Percentiles rank a stretch among this genome's conserved stretches.
phyloP scores from a whole-genome alignment of 495 filamentous ascomycete species.

The Amniculicola lignicola region DNA sequence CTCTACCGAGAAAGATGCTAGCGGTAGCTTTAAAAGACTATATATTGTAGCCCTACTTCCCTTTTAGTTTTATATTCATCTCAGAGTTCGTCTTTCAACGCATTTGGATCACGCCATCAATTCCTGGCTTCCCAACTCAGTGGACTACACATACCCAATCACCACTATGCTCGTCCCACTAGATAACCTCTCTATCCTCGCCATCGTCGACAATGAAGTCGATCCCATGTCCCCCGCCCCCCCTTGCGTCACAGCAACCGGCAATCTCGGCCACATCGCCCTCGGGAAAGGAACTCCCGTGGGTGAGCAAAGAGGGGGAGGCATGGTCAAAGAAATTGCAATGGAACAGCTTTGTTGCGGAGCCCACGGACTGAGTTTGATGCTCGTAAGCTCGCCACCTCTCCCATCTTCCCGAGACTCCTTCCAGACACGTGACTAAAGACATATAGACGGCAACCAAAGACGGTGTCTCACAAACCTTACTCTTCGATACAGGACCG shows the following conservation, averaged over 20 bases:
- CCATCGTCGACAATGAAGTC: slow-evolving; percentile 58
- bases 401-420: background rate
- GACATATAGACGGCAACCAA: slow-evolving; percentile 51
- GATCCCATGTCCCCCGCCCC: slow-evolving; percentile 54
- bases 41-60: too few relatives aligned
- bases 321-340: background rate
- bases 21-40: too few relatives aligned
- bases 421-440: background rate
- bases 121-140: too few relatives aligned
- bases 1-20: too few relatives aligned
- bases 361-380: slow-evolving; percentile 57
- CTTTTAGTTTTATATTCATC: too few relatives aligned
- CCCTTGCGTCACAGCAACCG: slow-evolving; percentile 13
- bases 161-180: slow-evolving; percentile 30
- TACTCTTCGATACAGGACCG: slow-evolving; percentile 61
- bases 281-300: slow-evolving; percentile 3
- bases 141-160: slow-evolving; percentile 46
- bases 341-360: slow-evolving; percentile 58
- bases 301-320: slow-evolving; percentile 1
- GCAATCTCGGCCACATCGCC: background rate
- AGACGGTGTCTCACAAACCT: slow-evolving; percentile 49
- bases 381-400: slow-evolving; percentile 44
- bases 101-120: too few relatives aligned
- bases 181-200: slow-evolving; percentile 48
- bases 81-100: too few relatives aligned